Percentiles rank a stretch among this genome's conserved stretches.
phyloP scores from a whole-genome alignment of 2,329 filamentous ascomycete genomes.

The Emmonsiellopsis sp. region DNA sequence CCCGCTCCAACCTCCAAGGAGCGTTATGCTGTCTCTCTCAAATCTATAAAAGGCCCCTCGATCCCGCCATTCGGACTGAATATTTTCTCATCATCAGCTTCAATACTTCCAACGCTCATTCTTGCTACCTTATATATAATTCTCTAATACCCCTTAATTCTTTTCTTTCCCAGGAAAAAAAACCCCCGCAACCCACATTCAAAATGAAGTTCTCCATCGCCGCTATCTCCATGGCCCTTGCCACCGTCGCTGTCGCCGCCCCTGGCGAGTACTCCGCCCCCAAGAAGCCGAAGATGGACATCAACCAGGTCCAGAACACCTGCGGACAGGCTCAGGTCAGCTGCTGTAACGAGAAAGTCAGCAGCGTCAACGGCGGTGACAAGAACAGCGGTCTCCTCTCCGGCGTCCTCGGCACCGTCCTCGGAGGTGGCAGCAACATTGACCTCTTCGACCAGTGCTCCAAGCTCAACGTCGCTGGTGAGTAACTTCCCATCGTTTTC shows the following conservation, averaged over 20 bases:
- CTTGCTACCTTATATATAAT: conserved; percentile 5
- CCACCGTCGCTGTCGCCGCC: conserved; percentile 27
- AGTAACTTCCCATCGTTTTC: conserved; percentile 5
- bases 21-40: neutral
- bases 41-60: conserved; percentile 10
- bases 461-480: conserved; percentile 28
- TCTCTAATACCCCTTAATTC: conserved; percentile 11
- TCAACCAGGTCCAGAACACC: conserved; percentile 7
- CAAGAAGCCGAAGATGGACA: neutral
- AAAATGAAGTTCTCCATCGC: conserved; percentile 24
- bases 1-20: neutral
- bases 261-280: conserved; percentile 5
- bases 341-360: conserved; percentile 28
- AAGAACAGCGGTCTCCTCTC: conserved; percentile 25
- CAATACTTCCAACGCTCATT: conserved; percentile 6
- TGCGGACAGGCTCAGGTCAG: conserved; percentile 11
- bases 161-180: neutral
- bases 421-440: conserved; percentile 25
- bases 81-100: conserved; percentile 11
- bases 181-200: neutral
- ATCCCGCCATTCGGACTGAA: neutral
- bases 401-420: conserved; percentile 25
- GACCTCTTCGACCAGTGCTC: conserved; percentile 35
- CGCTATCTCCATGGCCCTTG: conserved; percentile 32
- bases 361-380: conserved; percentile 27